These are phyloP conservation scores for Arthrobotrys musiformis DNA, from an alignment of 2,329 filamentous ascomycete genomes.

Conservation along the genomic window DNA sequence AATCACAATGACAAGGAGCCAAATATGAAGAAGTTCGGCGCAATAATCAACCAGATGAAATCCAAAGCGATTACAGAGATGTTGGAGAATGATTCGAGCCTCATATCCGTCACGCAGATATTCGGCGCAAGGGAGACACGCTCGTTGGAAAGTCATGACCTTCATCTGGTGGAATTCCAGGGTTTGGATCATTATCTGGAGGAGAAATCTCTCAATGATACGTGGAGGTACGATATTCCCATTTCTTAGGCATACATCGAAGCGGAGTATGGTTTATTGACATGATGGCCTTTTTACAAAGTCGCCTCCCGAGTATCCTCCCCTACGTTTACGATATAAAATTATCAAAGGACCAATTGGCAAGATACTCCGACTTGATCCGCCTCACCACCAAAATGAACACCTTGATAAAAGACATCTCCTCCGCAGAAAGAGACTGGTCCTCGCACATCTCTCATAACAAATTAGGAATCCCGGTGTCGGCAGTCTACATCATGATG, in stretches of 20 bases:
- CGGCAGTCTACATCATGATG: constrained; percentile 24
- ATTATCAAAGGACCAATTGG: constrained; percentile 5
- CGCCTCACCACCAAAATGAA: not conserved
- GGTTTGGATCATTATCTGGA: constrained; percentile 10
- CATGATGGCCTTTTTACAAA: not conserved
- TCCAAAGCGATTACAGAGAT: constrained; percentile 12
- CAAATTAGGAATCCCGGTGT: not conserved
- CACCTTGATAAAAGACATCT: constrained; percentile 12
- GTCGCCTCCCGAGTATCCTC: not conserved
- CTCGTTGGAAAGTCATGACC: not conserved
- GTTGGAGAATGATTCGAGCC: constrained; percentile 12
- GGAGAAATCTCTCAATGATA: not conserved
- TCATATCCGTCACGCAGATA: constrained; percentile 6
- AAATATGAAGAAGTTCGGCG: constrained; percentile 6
- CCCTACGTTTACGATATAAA: constrained; percentile 9
- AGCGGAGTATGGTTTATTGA: not conserved
- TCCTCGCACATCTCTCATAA: not conserved
- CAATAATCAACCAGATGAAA: constrained; percentile 7
- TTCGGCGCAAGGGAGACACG: not conserved
- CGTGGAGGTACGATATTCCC: not conserved
- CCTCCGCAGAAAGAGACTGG: constrained; percentile 26
- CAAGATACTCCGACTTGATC: constrained; percentile 9
- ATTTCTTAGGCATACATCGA: too few relatives aligned
- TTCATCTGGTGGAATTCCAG: constrained; percentile 3
- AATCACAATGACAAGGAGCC: not conserved